Base-by-base conservation (phyloP, 306 rosid species). In the Glycine latifolia region DNA sequence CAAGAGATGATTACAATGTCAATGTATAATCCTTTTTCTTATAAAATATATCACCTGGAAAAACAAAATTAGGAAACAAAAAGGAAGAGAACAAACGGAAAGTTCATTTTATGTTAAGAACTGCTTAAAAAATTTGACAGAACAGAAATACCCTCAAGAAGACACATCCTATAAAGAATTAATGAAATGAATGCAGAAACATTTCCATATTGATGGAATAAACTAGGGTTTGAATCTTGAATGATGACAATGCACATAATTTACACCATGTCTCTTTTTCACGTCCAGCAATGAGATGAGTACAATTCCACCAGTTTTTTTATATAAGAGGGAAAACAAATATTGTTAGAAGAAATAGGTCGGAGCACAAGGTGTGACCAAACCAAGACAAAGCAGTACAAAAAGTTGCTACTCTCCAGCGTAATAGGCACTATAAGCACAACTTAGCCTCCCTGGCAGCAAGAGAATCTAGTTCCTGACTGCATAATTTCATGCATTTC, bases 181-280 rank as follows among this genome's bases (percentile, higher is more conserved):
- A 89, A 91, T 87, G 87, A 88, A 90, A 86, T 83, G 81, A 85
- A 87, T 70, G 87, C 89, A 82, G 80, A 73, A 77, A 58, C 60
- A 61, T 69, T 70, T 44, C 83, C 89, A 79, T 90, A 76, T 16
- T 76, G 48, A 47, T 75, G 69, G 35, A 67, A 77, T 48, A 17
- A 62, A 76, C 62, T 48, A 62, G 69, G 9, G 67, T 58, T 80
- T 83, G 14, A 12, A 50, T 10, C n/a, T 50, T 50, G 15, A 50
- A 50, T 1, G 55, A 50, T 11, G n/a, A 50, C 55, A 50, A 50
- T 11, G 10, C 48, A 44, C 10, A 41, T 4, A 4, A 41, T 44
- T 6, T 15, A 50, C 6, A 12, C 55, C 55, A 50, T 50, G 55
- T 50, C 55, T 12, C 55, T 50, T 50, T 50, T 50, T 50, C 55